Evolutionary conservation across 2,329 filamentous ascomycete genomes (phyloP).

Genomic region (Aschersonia sp.): DNA sequence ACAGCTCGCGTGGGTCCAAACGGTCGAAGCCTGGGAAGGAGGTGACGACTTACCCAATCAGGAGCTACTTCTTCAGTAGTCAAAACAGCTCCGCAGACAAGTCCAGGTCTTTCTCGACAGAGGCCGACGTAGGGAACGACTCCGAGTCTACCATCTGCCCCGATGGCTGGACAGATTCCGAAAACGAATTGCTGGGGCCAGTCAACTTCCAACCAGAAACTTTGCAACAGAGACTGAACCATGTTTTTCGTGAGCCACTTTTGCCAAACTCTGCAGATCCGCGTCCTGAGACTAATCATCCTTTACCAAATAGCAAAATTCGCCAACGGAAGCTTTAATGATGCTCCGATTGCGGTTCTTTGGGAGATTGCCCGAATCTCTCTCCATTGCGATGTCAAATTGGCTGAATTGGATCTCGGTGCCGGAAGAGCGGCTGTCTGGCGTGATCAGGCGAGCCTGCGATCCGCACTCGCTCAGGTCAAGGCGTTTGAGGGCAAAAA

Average conservation of each 20-base stretch:
- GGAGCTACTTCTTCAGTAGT: too few species aligned
- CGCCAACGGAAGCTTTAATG: slow-evolving; percentile 20
- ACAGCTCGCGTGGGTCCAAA: too few species aligned
- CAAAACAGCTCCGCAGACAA: neutral
- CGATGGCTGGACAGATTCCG: slow-evolving; percentile 5
- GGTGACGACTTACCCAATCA: too few species aligned
- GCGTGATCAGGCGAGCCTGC: slow-evolving; percentile 28
- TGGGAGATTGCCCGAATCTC: slow-evolving; percentile 39
- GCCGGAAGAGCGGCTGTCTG: slow-evolving; percentile 23
- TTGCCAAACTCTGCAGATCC: neutral
- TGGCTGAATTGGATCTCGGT: slow-evolving; percentile 17
- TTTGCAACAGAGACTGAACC: slow-evolving; percentile 14
- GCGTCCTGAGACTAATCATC: neutral
- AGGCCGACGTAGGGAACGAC: neutral
- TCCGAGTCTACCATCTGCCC: neutral
- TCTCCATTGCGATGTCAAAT: slow-evolving; percentile 27
- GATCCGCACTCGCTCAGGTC: slow-evolving; percentile 23
- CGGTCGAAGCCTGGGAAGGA: too few species aligned
- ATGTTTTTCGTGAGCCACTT: slow-evolving; percentile 24
- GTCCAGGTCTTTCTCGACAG: too few species aligned
- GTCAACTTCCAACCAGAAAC: neutral
- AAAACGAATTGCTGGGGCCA: neutral
- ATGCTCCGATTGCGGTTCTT: slow-evolving; percentile 31
- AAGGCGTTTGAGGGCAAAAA: slow-evolving; percentile 25
- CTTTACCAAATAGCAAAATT: slow-evolving; percentile 17